Evolutionary conservation across 2,329 filamentous ascomycete genomes (phyloP).

Genomic region (Fusarium coffeatum): DNA sequence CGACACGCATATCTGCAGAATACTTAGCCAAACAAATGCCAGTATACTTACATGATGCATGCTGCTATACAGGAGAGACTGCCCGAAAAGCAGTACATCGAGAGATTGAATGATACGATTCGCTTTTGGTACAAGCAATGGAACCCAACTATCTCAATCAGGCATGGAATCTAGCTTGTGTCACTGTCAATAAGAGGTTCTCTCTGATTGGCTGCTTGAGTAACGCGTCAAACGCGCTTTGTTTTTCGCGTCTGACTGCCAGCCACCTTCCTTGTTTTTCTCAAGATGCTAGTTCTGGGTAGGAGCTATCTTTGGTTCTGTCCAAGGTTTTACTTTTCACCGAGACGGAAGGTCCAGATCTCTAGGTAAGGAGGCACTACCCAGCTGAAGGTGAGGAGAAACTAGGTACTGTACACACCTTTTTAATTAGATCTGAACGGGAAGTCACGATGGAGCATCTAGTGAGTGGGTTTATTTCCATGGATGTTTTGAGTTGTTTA

Average conservation of each 20-base stretch:
- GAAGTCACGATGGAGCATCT: not conserved
- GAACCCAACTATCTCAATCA: not conserved
- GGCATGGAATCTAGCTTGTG: constrained; percentile 6
- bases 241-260: constrained; percentile 20
- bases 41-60: not conserved
- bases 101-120: constrained; percentile 21
- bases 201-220: constrained; percentile 16
- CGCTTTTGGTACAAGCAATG: constrained; percentile 3
- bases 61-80: not conserved
- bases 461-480: constrained; percentile 1
- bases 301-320: not conserved
- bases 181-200: not conserved
- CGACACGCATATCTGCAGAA: constrained; percentile 17
- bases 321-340: constrained; percentile 1
- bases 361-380: not conserved
- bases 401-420: not conserved
- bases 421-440: not conserved
- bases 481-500: constrained; percentile 29
- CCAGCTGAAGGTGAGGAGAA: constrained; percentile 21
- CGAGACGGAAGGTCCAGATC: not conserved
- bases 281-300: not conserved
- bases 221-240: constrained; percentile 31
- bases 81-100: not conserved
- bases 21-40: not conserved
- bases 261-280: constrained; percentile 18